Evolutionary conservation across 139 green algal species (phyloP), one percentile per base, ranked within the genome.

Genomic region (Marvania coccoides): DNA sequence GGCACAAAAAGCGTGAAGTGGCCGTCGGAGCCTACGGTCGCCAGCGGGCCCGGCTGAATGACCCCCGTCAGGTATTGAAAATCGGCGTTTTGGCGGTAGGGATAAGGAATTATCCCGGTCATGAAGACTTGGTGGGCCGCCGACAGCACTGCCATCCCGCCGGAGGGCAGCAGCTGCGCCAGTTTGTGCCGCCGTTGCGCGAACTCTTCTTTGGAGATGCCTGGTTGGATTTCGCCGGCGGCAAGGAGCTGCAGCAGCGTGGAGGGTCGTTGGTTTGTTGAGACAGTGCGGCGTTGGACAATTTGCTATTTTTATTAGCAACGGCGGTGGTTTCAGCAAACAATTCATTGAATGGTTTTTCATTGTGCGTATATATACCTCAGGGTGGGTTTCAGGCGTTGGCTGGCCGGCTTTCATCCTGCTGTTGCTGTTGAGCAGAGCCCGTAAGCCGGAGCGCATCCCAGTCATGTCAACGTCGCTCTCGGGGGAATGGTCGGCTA

Each of bases 11-110:
- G 60, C n/a, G 60, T 78, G 39, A 68, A 75, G 9, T 29, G 15
- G 4, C 56, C 40, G 9, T 47, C 46, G 26, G 51, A 48, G 23
- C 61, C 54, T 36, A 65, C 23, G 19, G 87, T 62, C 6, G 83
- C 81, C 39, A 93, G 48, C 0, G 48, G 36, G 0, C 68, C 74
- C 3, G 85, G 79, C 75, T 96, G 86, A 39, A 71, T 67, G n/a
- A 95, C 63, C 19, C 91, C 90, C 1, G 88, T 96, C 1, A 96
- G 72, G 68, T 96, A 96, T 28, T 83, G 30, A 58, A 91, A 89
- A 83, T 96, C 89, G 34, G 90, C 75, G 33, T 94, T 84, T 71
- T 76, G 82, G 31, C 88, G 77, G 75, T 90, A 96, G 5, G 87
- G 84, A 72, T 92, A 87, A 0, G 89, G 89, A 14, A 96, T 91